Conservation (phyloP, 169 alveolate genomes). For the Plasmodium malariae region DNA sequence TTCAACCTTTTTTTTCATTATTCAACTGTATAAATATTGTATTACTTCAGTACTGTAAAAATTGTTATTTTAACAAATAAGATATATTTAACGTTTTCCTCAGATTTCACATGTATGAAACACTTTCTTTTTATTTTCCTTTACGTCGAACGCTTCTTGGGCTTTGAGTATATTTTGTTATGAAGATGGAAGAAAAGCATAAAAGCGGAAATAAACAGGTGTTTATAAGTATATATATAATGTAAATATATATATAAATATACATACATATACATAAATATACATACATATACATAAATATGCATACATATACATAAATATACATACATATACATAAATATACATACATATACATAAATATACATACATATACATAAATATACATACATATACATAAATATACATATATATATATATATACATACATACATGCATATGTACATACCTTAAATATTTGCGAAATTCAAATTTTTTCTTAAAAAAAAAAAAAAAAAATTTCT, state of each 20-base stretch:
- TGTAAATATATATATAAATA: too few relatives aligned
- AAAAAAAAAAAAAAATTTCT: neutral
- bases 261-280: too few relatives aligned
- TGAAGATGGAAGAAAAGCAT: neutral
- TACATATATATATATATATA: too few relatives aligned
- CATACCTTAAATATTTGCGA: neutral
- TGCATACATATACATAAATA: constrained; percentile 17
- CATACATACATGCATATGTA: neutral
- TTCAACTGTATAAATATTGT: neutral
- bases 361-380: too few relatives aligned
- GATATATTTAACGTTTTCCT: neutral
- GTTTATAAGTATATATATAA: too few relatives aligned
- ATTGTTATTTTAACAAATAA: neutral
- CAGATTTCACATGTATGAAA: neutral
- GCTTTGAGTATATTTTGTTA: neutral
- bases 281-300: neutral
- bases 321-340: too few relatives aligned
- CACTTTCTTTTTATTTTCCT: constrained; percentile 4
- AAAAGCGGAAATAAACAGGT: neutral
- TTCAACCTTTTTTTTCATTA: constrained; percentile 59
- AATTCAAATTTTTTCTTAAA: neutral
- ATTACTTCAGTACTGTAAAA: too few relatives aligned
- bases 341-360: too few relatives aligned
- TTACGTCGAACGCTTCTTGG: too few relatives aligned
- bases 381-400: too few relatives aligned